Evolutionary conservation across 2,329 filamentous ascomycete species (phyloP).

Genomic region (Fusarium sp.): DNA sequence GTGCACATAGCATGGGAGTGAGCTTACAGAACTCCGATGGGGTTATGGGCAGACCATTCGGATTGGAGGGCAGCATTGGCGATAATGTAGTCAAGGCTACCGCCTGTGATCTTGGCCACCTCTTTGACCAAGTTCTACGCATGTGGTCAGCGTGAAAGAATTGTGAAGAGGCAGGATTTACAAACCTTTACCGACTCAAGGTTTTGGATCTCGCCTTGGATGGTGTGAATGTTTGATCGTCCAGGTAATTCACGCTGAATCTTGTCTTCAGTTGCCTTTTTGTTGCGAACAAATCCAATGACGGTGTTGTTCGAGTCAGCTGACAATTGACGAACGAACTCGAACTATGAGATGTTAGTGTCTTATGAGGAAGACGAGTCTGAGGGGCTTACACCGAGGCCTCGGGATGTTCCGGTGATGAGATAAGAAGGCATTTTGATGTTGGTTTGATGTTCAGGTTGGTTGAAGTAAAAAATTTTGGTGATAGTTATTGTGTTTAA

Average conservation of each 20-base stretch:
- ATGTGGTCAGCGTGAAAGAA: accelerated
- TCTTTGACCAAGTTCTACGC: conserved; percentile 39
- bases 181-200: conserved; percentile 13
- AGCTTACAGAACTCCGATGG: conserved; percentile 21
- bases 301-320: conserved; percentile 51
- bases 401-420: conserved; percentile 32
- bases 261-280: conserved; percentile 50
- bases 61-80: conserved; percentile 57
- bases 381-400: conserved; percentile 16
- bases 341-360: conserved; percentile 11
- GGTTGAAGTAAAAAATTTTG: neutral
- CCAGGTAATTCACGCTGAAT: conserved; percentile 45
- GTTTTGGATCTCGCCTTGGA: conserved; percentile 20
- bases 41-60: conserved; percentile 35
- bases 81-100: conserved; percentile 61
- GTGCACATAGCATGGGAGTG: neutral
- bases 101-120: conserved; percentile 45
- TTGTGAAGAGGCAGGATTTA: accelerated
- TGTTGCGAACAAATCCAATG: conserved; percentile 57
- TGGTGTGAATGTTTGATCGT: conserved; percentile 25
- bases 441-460: neutral
- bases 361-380: accelerated
- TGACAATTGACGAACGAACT: conserved; percentile 55
- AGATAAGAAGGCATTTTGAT: conserved; percentile 27
- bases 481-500: accelerated